Conservation (phyloP, 2,329 filamentous ascomycete species). For the Pseudopyricularia javanii region DNA sequence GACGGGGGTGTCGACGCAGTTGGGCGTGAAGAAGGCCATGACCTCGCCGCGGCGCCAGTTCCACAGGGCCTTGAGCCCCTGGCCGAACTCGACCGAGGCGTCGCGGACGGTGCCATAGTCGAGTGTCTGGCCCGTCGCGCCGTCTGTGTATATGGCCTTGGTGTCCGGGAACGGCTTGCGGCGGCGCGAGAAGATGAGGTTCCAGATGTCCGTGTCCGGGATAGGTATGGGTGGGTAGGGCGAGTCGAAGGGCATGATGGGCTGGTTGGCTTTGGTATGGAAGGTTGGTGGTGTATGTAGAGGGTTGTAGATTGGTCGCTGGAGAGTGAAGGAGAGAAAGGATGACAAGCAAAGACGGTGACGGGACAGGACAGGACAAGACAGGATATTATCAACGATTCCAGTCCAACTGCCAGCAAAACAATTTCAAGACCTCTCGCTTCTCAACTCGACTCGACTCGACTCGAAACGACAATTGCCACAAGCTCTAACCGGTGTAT, state of each 20-base stretch:
- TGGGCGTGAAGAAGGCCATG: conserved; percentile 71
- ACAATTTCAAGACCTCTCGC: no score
- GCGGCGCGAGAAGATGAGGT: conserved; percentile 60
- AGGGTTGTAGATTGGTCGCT: neutral
- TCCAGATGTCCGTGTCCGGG: conserved; percentile 67
- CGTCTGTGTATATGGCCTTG: conserved; percentile 69
- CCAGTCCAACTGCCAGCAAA: no score
- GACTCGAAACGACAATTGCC: no score
- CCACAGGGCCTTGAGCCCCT: conserved; percentile 62
- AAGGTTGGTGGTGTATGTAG: no score
- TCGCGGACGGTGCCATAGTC: conserved; percentile 57
- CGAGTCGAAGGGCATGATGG: conserved; percentile 60
- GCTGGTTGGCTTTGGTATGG: neutral
- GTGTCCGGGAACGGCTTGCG: conserved; percentile 55
- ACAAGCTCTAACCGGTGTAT: no score
- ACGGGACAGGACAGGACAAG: no score
- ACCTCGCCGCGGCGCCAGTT: conserved; percentile 77
- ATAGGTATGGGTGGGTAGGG: conserved; percentile 53
- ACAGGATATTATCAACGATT: no score
- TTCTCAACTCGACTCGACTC: no score
- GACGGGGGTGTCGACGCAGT: conserved; percentile 71
- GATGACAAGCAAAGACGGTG: no score
- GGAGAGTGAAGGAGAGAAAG: no score
- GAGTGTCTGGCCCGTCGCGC: conserved; percentile 54
- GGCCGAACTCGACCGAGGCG: conserved; percentile 63